Evolutionary conservation across 2,329 filamentous ascomycete species (phyloP), one percentile per base, ranked within the genome.

Genomic region (Phyllosticta capitalensis): DNA sequence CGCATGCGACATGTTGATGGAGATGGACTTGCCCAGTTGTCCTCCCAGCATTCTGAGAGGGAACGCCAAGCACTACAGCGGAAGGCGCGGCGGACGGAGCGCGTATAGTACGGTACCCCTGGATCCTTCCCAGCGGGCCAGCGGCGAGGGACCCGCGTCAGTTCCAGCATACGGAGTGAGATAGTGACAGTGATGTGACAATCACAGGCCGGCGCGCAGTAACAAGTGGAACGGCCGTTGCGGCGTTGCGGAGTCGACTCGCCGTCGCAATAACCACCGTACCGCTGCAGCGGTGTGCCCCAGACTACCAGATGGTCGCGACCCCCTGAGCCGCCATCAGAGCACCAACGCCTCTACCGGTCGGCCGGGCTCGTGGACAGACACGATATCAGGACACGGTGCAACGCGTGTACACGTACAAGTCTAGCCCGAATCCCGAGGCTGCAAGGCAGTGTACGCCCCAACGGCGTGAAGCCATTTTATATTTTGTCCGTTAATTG

Each of bases 171-270:
- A 26, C 24, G 24, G 24, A 4, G 24, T 7, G 7, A 38, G 56
- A 58, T 58, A 49, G 56, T 49, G 56, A 53, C 56, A 49, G 56
- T 53, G 56, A 58, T 53, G 51, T 58, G 56, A 54, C 56, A 33
- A 50, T 38, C 22, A 45, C 50, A 52, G 56, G 22, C 51, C 28
- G 56, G 19, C 50, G 33, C 54, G 56, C 56, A 59, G 52, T 14
- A 10, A 19, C 26, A 26, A 45, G 38, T 45, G 38, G 38, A n/a
- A 45, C 38, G 17, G n/a, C 38, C 38, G 38, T n/a, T 45, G 38
- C 14, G 38, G n/a, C 6, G 38, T 6, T 38, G 30, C 30, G n/a
- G n/a, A n/a, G n/a, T n/a, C n/a, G n/a, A n/a, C n/a, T n/a, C 24
- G 24, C 24, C 3, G 24, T 26, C 24, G 24, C 24, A 26, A 45